These are phyloP conservation scores for Peronosclerospora sorghi DNA, from an alignment of 352 stramenopile genomes.

Conservation along the genomic window DNA sequence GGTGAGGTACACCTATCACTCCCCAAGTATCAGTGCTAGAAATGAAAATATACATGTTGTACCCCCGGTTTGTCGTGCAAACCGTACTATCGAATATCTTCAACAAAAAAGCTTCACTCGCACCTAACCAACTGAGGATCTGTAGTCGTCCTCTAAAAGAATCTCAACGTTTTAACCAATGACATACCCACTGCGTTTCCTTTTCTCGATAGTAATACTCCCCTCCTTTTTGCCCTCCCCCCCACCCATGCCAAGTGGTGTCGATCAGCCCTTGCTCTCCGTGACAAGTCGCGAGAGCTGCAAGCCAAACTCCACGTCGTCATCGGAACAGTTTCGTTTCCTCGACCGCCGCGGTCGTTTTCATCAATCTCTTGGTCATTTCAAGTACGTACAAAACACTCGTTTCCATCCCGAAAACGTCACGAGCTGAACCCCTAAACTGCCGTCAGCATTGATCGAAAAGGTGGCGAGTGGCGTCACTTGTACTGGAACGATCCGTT, in stretches of 20 bases:
- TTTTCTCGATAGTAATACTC: too few species aligned
- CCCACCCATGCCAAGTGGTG: conserved; percentile 24
- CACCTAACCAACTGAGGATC: too few species aligned
- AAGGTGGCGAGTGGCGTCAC: conserved; percentile 65
- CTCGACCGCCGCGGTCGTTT: conserved; percentile 54
- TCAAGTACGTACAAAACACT: conserved; percentile 38
- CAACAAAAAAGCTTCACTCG: too few species aligned
- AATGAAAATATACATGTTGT: too few species aligned
- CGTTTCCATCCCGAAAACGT: neutral
- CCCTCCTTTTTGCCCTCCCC: too few species aligned
- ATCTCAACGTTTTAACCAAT: too few species aligned
- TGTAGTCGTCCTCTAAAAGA: too few species aligned
- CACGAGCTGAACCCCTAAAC: neutral
- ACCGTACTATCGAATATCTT: too few species aligned
- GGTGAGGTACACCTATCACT: too few species aligned
- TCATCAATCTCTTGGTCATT: conserved; percentile 54
- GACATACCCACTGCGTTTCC: too few species aligned
- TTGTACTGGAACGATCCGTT: conserved; percentile 82
- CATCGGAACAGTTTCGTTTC: conserved; percentile 25
- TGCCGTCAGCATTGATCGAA: conserved; percentile 36
- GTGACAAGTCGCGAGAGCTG: conserved; percentile 9
- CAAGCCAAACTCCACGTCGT: neutral
- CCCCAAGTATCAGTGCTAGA: too few species aligned
- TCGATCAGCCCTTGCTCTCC: conserved; percentile 28
- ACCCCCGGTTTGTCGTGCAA: too few species aligned